These are phyloP conservation scores for Pisolithus thermaeus DNA, from an alignment of 1,284 basidiomycete species.

Conservation along the genomic window DNA sequence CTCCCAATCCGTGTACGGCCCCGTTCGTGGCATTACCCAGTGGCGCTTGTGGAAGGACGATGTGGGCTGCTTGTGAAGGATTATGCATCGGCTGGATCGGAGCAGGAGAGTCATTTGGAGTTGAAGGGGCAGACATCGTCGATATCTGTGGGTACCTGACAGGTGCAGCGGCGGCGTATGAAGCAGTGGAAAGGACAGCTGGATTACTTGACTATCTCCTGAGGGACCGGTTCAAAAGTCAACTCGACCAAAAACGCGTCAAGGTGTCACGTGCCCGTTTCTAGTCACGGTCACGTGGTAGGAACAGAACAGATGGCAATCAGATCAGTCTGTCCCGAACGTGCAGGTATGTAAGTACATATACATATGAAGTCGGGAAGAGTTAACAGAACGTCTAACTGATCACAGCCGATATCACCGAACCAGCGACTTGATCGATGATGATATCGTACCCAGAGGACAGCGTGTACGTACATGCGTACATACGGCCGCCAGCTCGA, in stretches of 20 bases:
- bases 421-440: no score
- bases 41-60: conserved; percentile 74
- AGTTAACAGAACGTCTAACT: neutral
- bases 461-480: conserved; percentile 9
- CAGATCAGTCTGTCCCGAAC: no score
- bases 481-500: neutral
- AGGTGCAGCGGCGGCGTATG: neutral
- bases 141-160: neutral
- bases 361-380: no score
- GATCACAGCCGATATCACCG: no score
- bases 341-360: neutral
- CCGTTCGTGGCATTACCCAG: conserved; percentile 58
- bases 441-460: no score
- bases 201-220: neutral
- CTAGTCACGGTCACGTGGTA: neutral
- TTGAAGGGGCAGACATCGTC: conserved; percentile 54
- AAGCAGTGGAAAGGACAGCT: neutral
- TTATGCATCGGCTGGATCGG: conserved; percentile 80
- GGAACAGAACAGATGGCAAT: no score
- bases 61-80: conserved; percentile 71
- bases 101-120: conserved; percentile 60
- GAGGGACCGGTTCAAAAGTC: conserved; percentile 13
- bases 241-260: conserved; percentile 22
- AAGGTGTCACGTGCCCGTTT: conserved; percentile 21
- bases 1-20: conserved; percentile 63